A percentile compares a stretch with the other conserved stretches of the same genome.
Evolutionary conservation across 331 rosid species (phyloP).

Genomic region (Acacia concinna): DNA sequence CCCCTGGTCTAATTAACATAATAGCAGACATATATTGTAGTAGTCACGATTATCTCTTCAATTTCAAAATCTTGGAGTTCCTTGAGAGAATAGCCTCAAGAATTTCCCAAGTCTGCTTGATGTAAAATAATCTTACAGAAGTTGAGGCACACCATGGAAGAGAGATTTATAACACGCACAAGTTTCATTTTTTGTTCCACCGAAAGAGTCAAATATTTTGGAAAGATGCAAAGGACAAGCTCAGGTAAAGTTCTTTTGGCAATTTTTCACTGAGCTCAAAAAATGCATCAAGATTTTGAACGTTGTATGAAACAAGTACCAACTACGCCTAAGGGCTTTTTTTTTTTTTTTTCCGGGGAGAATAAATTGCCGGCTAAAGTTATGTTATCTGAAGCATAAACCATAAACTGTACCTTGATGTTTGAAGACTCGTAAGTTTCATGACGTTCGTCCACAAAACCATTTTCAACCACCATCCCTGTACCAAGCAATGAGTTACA

Average conservation of each 20-base stretch:
- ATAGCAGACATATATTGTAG: not conserved
- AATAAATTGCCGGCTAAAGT: not conserved
- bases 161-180: not conserved
- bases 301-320: not conserved
- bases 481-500: constrained; percentile 13
- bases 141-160: not conserved
- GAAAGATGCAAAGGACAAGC: not conserved
- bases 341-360: not conserved
- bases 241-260: not conserved
- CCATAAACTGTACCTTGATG: constrained; percentile 42
- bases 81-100: not conserved
- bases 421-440: constrained; percentile 33
- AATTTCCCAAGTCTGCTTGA: not conserved
- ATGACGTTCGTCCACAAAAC: constrained; percentile 31
- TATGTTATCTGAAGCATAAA: not conserved
- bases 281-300: not conserved
- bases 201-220: not conserved
- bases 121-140: not conserved
- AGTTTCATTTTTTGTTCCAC: not conserved
- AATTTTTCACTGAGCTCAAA: not conserved
- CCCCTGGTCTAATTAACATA: not conserved
- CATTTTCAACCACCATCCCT: constrained; percentile 41
- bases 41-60: not conserved
- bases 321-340: not conserved
- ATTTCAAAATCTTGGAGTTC: not conserved